These are phyloP conservation scores for Phyllosticta citrichinensis DNA, from an alignment of 2,329 filamentous ascomycete genomes.

Conservation along the genomic window DNA sequence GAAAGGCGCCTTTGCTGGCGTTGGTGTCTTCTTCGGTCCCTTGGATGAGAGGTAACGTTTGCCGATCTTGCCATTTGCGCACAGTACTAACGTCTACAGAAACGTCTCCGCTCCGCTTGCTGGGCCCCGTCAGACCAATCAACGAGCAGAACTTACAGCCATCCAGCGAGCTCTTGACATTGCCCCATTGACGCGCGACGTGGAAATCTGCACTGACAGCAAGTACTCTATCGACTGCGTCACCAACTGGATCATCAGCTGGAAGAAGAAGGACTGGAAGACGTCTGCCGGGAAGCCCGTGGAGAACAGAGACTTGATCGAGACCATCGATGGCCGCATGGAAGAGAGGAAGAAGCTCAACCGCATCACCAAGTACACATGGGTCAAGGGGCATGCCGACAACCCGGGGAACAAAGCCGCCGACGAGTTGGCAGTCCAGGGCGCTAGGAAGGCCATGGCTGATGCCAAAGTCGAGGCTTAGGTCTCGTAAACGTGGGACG, in stretches of 20 bases:
- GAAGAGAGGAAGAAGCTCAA: conserved; percentile 52
- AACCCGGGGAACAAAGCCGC: conserved; percentile 70
- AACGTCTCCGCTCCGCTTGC: conserved; percentile 68
- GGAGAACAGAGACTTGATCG: conserved; percentile 78
- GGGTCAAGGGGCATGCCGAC: conserved; percentile 78
- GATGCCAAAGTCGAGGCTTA: background rate
- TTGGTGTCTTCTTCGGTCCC: conserved; percentile 56
- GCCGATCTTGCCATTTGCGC: background rate
- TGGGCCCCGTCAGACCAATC: conserved; percentile 72
- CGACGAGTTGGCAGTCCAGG: conserved; percentile 64
- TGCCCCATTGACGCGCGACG: conserved; percentile 54
- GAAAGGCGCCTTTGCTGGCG: conserved; percentile 45
- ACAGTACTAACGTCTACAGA: conserved; percentile 25
- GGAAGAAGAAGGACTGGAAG: conserved; percentile 69
- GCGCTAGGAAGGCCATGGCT: conserved; percentile 39
- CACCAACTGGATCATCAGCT: conserved; percentile 70
- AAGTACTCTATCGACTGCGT: conserved; percentile 85
- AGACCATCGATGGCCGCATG: conserved; percentile 60
- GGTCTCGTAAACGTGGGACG: background rate
- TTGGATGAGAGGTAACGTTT: conserved; percentile 42
- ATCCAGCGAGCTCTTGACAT: conserved; percentile 75
- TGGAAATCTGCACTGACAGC: conserved; percentile 80
- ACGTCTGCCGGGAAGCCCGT: conserved; percentile 62
- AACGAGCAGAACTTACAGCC: conserved; percentile 88
- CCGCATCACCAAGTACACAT: conserved; percentile 61